Conservation (phyloP, 1,284 basidiomycete genomes). For the Sporisorium sorghi region DNA sequence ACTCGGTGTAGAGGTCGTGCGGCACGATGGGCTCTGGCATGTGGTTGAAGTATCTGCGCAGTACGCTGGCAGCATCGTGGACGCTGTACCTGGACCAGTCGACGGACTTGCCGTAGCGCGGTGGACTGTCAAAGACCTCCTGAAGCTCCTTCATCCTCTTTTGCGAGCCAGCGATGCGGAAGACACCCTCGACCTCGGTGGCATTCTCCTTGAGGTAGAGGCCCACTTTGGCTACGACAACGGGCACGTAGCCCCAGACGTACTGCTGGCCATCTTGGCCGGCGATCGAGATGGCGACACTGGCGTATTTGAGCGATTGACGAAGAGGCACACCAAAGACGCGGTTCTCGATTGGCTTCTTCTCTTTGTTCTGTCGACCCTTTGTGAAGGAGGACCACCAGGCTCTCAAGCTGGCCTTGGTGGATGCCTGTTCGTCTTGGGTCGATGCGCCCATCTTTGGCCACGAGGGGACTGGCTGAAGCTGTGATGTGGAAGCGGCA, state of each 20-base stretch:
- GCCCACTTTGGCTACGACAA: conserved; percentile 95
- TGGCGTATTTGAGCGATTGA: conserved; percentile 85
- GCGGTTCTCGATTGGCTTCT: conserved; percentile 37
- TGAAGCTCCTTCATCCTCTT: conserved; percentile 97
- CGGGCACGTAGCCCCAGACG: conserved; percentile 82
- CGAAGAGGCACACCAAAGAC: conserved; percentile 87
- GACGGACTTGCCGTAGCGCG: conserved; percentile 89
- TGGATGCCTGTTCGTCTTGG: conserved; percentile 55
- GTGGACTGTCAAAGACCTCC: conserved; percentile 86
- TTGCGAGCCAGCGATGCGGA: conserved; percentile 80
- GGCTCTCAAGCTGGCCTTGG: conserved; percentile 54
- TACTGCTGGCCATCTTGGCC: conserved; percentile 72
- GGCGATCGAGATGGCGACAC: conserved; percentile 93
- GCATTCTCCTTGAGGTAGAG: conserved; percentile 72
- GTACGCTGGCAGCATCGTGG: conserved; percentile 96
- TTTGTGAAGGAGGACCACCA: conserved; percentile 66
- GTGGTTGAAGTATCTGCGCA: conserved; percentile 92
- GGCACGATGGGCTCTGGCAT: conserved; percentile 96
- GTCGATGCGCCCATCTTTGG: conserved; percentile 29
- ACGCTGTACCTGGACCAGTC: conserved; percentile 92
- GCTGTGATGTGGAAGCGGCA: conserved; percentile 42
- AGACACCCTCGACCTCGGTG: conserved; percentile 93
- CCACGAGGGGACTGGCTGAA: conserved; percentile 47
- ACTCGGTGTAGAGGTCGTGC: conserved; percentile 85
- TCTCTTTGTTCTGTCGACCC: conserved; percentile 42